Conservation (phyloP, 169 alveolate species). For the Theileria equi region DNA sequence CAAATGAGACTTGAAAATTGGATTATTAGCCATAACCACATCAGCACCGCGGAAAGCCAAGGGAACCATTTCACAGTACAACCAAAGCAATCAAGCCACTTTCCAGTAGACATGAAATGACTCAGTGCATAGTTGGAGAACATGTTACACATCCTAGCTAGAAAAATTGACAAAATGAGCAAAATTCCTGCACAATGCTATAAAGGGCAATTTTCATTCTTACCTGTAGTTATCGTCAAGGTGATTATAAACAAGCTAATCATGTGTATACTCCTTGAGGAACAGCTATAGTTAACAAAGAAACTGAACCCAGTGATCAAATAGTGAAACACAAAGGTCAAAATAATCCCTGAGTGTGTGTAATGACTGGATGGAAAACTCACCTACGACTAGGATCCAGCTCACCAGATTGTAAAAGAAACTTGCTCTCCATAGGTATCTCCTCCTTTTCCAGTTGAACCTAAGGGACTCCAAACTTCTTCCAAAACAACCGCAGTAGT, state of each 20-base stretch:
- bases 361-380: not conserved
- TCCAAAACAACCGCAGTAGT: slow-evolving; percentile 27
- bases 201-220: not conserved
- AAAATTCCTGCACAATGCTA: slow-evolving; percentile 8
- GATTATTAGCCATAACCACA: slow-evolving; percentile 20
- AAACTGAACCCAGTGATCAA: slow-evolving; percentile 66
- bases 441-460: slow-evolving; percentile 76
- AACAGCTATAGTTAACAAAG: slow-evolving; percentile 72
- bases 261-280: slow-evolving; percentile 62
- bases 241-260: slow-evolving; percentile 62
- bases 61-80: slow-evolving; percentile 83
- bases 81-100: slow-evolving; percentile 73
- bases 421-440: slow-evolving; percentile 78
- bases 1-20: slow-evolving; percentile 31
- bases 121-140: slow-evolving; percentile 76
- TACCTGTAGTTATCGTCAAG: slow-evolving; percentile 58
- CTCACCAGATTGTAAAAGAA: slow-evolving; percentile 67
- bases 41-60: slow-evolving; percentile 63
- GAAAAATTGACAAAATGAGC: slow-evolving; percentile 29
- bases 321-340: slow-evolving; percentile 69
- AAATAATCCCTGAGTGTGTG: slow-evolving; percentile 27
- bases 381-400: slow-evolving; percentile 55
- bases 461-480: slow-evolving; percentile 31
- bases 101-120: slow-evolving; percentile 78
- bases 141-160: slow-evolving; percentile 69